Percentiles rank a stretch among this genome's conserved stretches.
phyloP scores from a whole-genome alignment of 129 eudicot species.

The Lactuca saligna region DNA sequence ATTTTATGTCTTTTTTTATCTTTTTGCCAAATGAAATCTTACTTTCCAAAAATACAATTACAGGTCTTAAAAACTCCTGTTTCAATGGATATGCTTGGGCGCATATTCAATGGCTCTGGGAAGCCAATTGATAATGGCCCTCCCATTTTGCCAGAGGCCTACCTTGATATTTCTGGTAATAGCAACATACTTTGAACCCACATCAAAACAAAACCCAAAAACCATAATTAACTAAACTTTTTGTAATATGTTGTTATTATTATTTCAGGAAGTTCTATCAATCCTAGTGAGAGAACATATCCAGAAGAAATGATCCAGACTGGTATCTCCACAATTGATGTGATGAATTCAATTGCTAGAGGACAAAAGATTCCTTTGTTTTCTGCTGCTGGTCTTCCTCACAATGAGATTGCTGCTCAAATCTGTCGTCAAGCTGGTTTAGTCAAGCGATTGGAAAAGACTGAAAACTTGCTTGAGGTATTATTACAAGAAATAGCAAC shows the following conservation, averaged over 20 bases:
- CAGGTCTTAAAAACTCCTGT: constrained; percentile 98
- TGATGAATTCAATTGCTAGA: constrained; percentile 98
- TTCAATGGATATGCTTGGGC: constrained; percentile 98
- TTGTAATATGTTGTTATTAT: constrained; percentile 17
- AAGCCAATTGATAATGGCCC: constrained; percentile 99
- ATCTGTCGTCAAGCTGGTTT: constrained; percentile 99
- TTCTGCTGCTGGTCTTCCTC: constrained; percentile 99
- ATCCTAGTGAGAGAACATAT: constrained; percentile 97
- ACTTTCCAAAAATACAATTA: not conserved
- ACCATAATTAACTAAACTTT: not conserved
- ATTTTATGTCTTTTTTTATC: not conserved
- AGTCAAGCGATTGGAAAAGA: constrained; percentile 91
- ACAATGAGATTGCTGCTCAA: constrained; percentile 99
- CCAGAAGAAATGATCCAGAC: constrained; percentile 99
- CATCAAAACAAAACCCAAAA: not conserved
- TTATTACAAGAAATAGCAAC: constrained; percentile 3
- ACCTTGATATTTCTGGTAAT: constrained; percentile 86
- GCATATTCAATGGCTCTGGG: constrained; percentile 97
- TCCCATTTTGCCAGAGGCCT: constrained; percentile 93
- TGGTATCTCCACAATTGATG: constrained; percentile 97
- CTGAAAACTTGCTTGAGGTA: constrained; percentile 90
- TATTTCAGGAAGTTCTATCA: constrained; percentile 87
- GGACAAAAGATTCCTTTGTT: constrained; percentile 98
- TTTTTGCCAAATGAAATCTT: not conserved
- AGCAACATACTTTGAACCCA: not conserved